Conservation (phyloP, 345 rosid genomes). For the Populus tremula region DNA sequence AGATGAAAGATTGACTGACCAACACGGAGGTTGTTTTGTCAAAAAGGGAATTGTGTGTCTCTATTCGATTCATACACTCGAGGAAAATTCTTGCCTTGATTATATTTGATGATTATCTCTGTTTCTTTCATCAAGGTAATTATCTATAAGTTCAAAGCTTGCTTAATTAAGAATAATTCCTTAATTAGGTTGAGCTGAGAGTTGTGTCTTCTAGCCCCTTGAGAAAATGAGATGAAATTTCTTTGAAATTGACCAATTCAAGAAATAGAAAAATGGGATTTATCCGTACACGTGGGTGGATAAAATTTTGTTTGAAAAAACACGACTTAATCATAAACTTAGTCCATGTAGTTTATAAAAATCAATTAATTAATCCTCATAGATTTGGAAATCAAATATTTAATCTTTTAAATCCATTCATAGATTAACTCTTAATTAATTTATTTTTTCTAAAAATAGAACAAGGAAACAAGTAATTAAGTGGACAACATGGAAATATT, state of each 20-base stretch:
- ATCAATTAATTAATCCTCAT: too few species aligned
- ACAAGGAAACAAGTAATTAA: too few species aligned
- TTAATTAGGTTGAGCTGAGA: neutral
- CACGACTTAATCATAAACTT: too few species aligned
- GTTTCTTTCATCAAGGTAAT: neutral
- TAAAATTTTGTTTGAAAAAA: neutral
- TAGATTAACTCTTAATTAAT: too few species aligned
- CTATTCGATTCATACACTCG: neutral
- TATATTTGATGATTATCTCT: neutral
- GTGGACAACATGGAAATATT: too few species aligned
- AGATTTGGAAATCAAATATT: too few species aligned
- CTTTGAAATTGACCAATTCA: neutral
- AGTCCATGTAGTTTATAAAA: too few species aligned
- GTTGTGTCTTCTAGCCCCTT: neutral
- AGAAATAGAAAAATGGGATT: neutral
- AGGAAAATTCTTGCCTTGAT: neutral
- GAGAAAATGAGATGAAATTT: neutral
- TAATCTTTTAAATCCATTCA: too few species aligned
- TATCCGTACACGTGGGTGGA: neutral
- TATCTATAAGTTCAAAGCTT: neutral
- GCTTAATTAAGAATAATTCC: neutral
- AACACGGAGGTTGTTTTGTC: neutral
- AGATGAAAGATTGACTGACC: neutral
- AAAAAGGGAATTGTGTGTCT: neutral
- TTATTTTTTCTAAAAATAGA: too few species aligned